Evolutionary conservation across 2,329 filamentous ascomycete genomes (phyloP).

Genomic region (Cytospora leucostoma): DNA sequence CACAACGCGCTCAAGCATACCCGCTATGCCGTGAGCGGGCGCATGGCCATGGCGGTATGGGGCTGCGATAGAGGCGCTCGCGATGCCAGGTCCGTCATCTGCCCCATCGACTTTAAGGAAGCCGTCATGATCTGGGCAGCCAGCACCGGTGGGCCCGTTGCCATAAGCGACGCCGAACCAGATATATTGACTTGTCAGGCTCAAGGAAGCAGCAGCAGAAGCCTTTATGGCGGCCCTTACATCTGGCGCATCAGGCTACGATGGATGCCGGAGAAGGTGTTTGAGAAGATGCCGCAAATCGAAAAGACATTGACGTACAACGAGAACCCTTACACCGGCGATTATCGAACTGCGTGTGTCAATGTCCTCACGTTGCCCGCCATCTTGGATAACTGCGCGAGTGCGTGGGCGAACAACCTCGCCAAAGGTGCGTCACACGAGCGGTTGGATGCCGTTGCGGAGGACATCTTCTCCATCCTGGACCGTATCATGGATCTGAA

Average conservation of each 20-base stretch:
- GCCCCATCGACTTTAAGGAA: constrained; percentile 39
- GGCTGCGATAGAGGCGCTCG: constrained; percentile 39
- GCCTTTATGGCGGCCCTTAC: constrained; percentile 23
- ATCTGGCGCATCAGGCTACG: constrained; percentile 39
- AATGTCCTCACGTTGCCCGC: constrained; percentile 39
- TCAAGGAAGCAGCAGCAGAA: constrained; percentile 32
- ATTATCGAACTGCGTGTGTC: neutral
- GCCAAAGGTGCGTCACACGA: constrained; percentile 17
- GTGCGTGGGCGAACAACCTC: constrained; percentile 36
- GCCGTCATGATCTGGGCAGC: constrained; percentile 46
- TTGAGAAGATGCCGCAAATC: constrained; percentile 7
- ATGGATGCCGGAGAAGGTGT: constrained; percentile 37
- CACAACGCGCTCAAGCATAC: constrained; percentile 44
- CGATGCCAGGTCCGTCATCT: constrained; percentile 44
- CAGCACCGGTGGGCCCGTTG: constrained; percentile 38
- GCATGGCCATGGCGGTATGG: constrained; percentile 47
- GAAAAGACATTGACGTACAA: neutral
- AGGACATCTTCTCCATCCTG: constrained; percentile 41
- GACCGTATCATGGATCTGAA: constrained; percentile 33
- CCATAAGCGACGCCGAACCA: constrained; percentile 33
- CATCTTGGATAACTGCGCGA: constrained; percentile 40
- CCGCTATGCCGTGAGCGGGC: constrained; percentile 50
- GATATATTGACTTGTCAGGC: constrained; percentile 49
- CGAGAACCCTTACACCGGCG: neutral
- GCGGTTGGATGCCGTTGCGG: constrained; percentile 32